Percentiles rank a stretch among this genome's conserved stretches.
These are phyloP conservation scores for Malus sylvestris DNA, from an alignment of 306 rosid species.

Conservation along the genomic window DNA sequence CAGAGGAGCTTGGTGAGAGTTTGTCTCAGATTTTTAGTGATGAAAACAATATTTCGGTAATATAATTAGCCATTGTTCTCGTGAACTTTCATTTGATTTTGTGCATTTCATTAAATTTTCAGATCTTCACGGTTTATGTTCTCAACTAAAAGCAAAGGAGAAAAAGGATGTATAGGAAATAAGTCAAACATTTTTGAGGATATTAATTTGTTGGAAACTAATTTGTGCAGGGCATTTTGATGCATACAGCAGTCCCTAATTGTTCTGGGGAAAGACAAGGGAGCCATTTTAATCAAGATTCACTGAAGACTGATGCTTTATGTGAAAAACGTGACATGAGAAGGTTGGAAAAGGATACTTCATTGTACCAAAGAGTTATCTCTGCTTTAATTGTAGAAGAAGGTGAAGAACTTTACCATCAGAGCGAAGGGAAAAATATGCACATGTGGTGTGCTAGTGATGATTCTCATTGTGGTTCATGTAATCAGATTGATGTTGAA, in stretches of 20 bases:
- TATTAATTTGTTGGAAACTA: slow-evolving; percentile 11
- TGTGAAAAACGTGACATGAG: slow-evolving; percentile 37
- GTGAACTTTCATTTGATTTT: slow-evolving; percentile 10
- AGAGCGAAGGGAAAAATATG: slow-evolving; percentile 48
- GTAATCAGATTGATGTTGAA: slow-evolving; percentile 71
- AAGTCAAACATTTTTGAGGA: slow-evolving; percentile 3
- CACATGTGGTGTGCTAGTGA: slow-evolving; percentile 71
- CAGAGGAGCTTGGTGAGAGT: slow-evolving; percentile 59
- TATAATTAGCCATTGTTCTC: slow-evolving; percentile 13
- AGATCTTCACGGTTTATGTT: slow-evolving; percentile 3
- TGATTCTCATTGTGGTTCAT: slow-evolving; percentile 88
- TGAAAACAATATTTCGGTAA: slow-evolving; percentile 53
- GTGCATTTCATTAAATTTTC: slow-evolving; percentile 1
- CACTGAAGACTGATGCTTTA: slow-evolving; percentile 28
- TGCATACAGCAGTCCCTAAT: slow-evolving; percentile 34
- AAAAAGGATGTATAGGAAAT: slow-evolving; percentile 9
- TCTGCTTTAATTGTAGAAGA: slow-evolving; percentile 85
- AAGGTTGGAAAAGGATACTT: slow-evolving; percentile 49
- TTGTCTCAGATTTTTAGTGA: slow-evolving; percentile 49
- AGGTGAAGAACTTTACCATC: slow-evolving; percentile 54
- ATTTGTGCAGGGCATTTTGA: slow-evolving; percentile 44
- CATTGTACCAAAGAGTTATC: slow-evolving; percentile 79
- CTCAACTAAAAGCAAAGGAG: slow-evolving; percentile 4
- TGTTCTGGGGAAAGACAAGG: slow-evolving; percentile 46
- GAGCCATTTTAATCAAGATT: slow-evolving; percentile 5